Evolutionary conservation across 2,329 filamentous ascomycete species (phyloP).

Genomic region (Cyanodermella asteris): DNA sequence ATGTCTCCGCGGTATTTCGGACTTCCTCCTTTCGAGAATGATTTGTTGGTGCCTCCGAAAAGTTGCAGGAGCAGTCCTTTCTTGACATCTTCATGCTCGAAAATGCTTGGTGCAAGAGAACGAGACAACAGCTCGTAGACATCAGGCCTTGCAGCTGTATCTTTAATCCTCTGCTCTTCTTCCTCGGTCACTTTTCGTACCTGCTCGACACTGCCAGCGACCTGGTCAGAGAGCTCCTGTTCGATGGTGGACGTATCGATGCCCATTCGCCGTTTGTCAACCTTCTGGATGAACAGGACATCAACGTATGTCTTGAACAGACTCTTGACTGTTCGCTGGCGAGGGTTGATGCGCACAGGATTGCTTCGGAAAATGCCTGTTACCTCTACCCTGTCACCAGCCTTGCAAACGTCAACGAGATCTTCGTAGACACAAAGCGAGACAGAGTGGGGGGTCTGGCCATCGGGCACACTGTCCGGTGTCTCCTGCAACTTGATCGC

Average conservation of each 20-base stretch:
- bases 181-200: constrained; percentile 63
- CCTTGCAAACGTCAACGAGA: constrained; percentile 91
- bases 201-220: constrained; percentile 55
- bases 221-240: constrained; percentile 53
- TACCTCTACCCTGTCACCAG: constrained; percentile 84
- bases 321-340: constrained; percentile 78
- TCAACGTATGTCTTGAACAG: constrained; percentile 98
- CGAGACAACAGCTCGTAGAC: constrained; percentile 83
- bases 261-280: constrained; percentile 84
- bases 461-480: constrained; percentile 79
- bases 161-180: constrained; percentile 73
- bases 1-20: constrained; percentile 94
- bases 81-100: constrained; percentile 97
- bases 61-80: constrained; percentile 93
- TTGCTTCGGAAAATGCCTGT: constrained; percentile 95
- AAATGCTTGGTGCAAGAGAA: constrained; percentile 83
- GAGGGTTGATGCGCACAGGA: constrained; percentile 80
- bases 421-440: constrained; percentile 94
- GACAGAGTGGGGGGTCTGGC: constrained; percentile 91
- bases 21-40: constrained; percentile 86
- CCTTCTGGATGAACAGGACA: constrained; percentile 85
- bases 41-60: constrained; percentile 95
- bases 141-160: constrained; percentile 57
- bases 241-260: constrained; percentile 77
- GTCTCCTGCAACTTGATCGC: constrained; percentile 98